A percentile compares a stretch with the other conserved stretches of the same genome.
phyloP scores from a whole-genome alignment of 2,329 filamentous ascomycete species.

The Diaporthe longicolla region DNA sequence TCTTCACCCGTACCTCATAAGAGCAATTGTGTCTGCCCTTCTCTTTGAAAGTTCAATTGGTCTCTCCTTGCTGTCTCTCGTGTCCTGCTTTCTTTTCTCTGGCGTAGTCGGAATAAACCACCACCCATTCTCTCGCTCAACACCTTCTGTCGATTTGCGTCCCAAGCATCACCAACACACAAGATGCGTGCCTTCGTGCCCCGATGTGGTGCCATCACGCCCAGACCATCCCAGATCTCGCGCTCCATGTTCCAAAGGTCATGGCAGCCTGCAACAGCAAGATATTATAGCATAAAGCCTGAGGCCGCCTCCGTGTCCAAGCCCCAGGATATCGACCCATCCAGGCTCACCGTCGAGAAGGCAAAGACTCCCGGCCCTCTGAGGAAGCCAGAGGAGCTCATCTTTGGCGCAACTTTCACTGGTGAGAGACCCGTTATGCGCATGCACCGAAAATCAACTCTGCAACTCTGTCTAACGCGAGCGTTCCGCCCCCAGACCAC shows the following conservation, averaged over 20 bases:
- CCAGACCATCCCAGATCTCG: conserved; percentile 50
- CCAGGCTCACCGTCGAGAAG: conserved; percentile 80
- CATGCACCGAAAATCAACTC: no score
- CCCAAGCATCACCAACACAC: conserved; percentile 1
- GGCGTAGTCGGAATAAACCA: not conserved
- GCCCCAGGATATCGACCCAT: conserved; percentile 80
- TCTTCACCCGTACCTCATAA: not conserved
- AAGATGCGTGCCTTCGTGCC: conserved; percentile 64
- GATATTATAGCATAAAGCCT: conserved; percentile 67
- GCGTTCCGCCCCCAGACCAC: conserved; percentile 75
- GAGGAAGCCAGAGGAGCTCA: conserved; percentile 81
- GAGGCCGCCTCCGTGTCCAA: conserved; percentile 64
- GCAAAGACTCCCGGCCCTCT: conserved; percentile 82
- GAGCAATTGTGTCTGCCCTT: not conserved
- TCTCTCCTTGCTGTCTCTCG: conserved; percentile 1
- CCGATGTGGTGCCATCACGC: conserved; percentile 56
- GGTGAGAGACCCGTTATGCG: conserved; percentile 67
- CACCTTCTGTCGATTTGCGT: conserved; percentile 1
- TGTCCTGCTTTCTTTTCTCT: not conserved
- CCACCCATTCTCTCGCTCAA: not conserved
- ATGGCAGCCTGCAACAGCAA: conserved; percentile 50
- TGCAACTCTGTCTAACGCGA: not conserved
- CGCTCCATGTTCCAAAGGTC: conserved; percentile 50
- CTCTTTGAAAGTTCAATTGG: conserved; percentile 20
- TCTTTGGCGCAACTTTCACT: conserved; percentile 94